These are phyloP conservation scores for Basidiobolus meristosporus DNA, from an alignment of 371 early-diverging fungal species.

Conservation along the genomic window DNA sequence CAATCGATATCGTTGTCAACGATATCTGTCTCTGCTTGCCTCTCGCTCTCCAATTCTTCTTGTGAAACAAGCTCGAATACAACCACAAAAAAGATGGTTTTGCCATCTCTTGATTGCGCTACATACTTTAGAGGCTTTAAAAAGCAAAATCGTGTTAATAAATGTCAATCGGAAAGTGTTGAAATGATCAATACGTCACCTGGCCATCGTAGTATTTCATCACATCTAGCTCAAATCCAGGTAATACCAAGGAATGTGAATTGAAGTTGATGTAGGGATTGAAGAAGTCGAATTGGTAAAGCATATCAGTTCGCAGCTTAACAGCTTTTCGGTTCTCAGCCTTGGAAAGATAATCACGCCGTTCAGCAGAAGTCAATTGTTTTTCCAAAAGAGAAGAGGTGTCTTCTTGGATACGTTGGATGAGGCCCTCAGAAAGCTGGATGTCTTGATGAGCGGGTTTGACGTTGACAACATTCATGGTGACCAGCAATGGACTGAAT, in stretches of 20 bases:
- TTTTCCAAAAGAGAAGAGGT: too few relatives aligned
- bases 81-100: constrained; percentile 9
- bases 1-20: too few relatives aligned
- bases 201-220: too few relatives aligned
- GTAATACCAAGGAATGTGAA: constrained; percentile 25
- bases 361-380: constrained; percentile 7
- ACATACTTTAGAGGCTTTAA: constrained; percentile 43
- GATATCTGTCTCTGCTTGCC: too few relatives aligned
- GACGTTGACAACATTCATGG: too few relatives aligned
- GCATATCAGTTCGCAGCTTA: constrained; percentile 26
- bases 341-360: constrained; percentile 38
- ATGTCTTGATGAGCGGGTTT: too few relatives aligned
- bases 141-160: constrained; percentile 30
- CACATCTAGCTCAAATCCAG: too few relatives aligned
- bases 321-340: constrained; percentile 21
- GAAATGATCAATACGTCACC: too few relatives aligned
- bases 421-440: too few relatives aligned
- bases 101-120: constrained; percentile 18
- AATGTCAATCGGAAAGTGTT: constrained; percentile 50
- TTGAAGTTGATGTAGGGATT: constrained; percentile 46
- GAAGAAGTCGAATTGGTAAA: constrained; percentile 51
- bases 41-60: too few relatives aligned
- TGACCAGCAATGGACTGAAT: constrained; percentile 24
- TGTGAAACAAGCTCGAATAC: too few relatives aligned
- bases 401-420: too few relatives aligned